Conservation (phyloP, 2,329 filamentous ascomycete genomes). For the Diaporthe velutina region DNA sequence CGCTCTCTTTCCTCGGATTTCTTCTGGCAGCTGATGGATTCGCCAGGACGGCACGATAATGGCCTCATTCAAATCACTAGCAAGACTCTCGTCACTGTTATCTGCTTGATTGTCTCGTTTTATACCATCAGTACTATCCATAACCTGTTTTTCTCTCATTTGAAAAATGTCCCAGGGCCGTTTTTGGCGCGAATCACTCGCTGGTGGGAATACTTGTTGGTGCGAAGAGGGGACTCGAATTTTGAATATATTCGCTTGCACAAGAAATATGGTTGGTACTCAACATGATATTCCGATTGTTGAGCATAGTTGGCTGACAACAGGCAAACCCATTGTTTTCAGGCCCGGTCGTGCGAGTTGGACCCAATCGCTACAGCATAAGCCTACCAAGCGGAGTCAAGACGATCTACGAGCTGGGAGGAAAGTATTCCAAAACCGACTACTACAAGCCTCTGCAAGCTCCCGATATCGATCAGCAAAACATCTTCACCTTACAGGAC, state of each 20-base stretch:
- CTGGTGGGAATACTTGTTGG: not conserved
- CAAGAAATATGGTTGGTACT: not conserved
- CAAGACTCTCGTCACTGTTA: not conserved
- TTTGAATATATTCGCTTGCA: slow-evolving; percentile 10
- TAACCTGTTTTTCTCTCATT: not conserved
- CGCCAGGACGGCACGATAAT: not conserved
- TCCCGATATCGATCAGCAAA: not conserved
- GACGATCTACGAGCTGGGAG: slow-evolving; percentile 5
- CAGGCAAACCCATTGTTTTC: not conserved
- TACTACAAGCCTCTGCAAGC: not conserved
- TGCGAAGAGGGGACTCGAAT: not conserved
- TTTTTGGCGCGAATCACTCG: not conserved
- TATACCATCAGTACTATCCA: not conserved
- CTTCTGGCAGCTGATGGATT: not conserved
- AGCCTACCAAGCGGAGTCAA: not conserved
- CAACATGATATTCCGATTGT: not conserved
- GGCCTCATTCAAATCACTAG: not conserved
- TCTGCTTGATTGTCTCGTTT: not conserved
- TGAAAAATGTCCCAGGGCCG: not conserved
- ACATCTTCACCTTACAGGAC: not conserved
- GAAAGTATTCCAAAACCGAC: slow-evolving; percentile 7
- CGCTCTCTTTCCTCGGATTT: not conserved
- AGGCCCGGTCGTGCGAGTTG: not conserved
- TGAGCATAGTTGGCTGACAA: not conserved
- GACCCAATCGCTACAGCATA: slow-evolving; percentile 6